Evolutionary conservation across 108 stramenopile species (phyloP).

Genomic region (Skeletonema tropicum): DNA sequence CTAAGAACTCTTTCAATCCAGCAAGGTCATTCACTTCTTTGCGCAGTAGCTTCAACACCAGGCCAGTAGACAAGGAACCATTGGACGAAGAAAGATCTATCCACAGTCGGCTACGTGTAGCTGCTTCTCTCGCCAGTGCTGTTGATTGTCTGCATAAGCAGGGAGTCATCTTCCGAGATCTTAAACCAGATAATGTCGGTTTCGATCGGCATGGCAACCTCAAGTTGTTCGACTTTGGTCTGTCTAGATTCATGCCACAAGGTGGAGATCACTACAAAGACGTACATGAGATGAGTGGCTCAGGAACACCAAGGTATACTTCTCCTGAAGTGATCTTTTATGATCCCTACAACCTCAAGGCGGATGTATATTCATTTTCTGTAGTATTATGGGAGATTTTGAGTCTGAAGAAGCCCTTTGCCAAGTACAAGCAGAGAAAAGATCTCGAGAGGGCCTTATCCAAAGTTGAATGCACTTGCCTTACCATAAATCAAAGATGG

Average conservation of each 20-base stretch:
- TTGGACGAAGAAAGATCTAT: background rate
- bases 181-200: slow-evolving; percentile 16
- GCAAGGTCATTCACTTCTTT: background rate
- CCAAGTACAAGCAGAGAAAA: slow-evolving; percentile 25
- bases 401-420: slow-evolving; percentile 2
- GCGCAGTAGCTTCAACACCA: slow-evolving; percentile 16
- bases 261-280: slow-evolving; percentile 62
- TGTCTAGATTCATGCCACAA: slow-evolving; percentile 22
- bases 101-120: background rate
- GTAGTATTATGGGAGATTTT: slow-evolving; percentile 1
- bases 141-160: slow-evolving; percentile 80
- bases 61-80: background rate
- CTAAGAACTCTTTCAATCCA: too few relatives aligned
- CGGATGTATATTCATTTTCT: background rate
- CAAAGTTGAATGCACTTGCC: background rate
- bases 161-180: slow-evolving; percentile 77
- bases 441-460: background rate
- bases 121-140: slow-evolving; percentile 36
- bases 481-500: background rate
- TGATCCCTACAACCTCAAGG: slow-evolving; percentile 67
- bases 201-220: background rate
- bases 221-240: background rate
- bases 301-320: slow-evolving; percentile 66
- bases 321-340: slow-evolving; percentile 18
- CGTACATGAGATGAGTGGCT: slow-evolving; percentile 72